A percentile compares a stretch with the other conserved stretches of the same genome.
phyloP scores from a whole-genome alignment of 164 flowering plant species.

The Taxillus chinensis region DNA sequence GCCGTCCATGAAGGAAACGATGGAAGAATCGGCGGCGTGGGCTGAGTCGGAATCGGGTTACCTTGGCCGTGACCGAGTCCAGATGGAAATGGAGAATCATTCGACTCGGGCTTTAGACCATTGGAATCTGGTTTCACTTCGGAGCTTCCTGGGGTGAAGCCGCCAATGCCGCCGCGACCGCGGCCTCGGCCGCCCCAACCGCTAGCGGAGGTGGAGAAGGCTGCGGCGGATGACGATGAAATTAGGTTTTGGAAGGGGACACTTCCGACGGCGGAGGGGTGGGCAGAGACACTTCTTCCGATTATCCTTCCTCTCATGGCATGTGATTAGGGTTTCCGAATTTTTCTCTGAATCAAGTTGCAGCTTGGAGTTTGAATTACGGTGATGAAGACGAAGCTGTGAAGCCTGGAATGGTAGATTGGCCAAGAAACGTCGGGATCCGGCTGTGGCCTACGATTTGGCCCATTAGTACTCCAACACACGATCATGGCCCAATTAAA shows the following conservation, averaged over 20 bases:
- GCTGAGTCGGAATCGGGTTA: conserved; percentile 12
- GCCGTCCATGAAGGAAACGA: conserved; percentile 28
- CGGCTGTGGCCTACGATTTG: no score
- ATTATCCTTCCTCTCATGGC: conserved; percentile 21
- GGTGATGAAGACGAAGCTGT: no score
- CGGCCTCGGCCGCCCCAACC: conserved; percentile 28
- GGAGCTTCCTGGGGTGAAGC: conserved; percentile 1
- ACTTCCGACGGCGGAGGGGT: conserved; percentile 2
- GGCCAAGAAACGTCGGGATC: no score
- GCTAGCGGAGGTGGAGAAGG: conserved; percentile 23
- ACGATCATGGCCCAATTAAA: no score
- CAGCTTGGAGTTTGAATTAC: no score
- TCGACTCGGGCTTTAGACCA: conserved; percentile 2
- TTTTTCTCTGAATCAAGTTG: no score
- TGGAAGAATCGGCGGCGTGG: conserved; percentile 22
- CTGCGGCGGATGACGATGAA: conserved; percentile 7
- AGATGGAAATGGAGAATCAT: conserved; percentile 3
- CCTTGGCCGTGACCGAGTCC: conserved; percentile 50
- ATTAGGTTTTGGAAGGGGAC: conserved; percentile 10
- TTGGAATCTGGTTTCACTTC: conserved; percentile 17
- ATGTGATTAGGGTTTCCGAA: not conserved
- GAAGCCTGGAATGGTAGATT: no score
- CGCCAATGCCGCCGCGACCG: conserved; percentile 26
- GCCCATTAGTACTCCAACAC: no score
- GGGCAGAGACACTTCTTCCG: conserved; percentile 18